These are phyloP conservation scores for Yamadazyma philogaea DNA, from an alignment of 805 yeast species.

Conservation along the genomic window DNA sequence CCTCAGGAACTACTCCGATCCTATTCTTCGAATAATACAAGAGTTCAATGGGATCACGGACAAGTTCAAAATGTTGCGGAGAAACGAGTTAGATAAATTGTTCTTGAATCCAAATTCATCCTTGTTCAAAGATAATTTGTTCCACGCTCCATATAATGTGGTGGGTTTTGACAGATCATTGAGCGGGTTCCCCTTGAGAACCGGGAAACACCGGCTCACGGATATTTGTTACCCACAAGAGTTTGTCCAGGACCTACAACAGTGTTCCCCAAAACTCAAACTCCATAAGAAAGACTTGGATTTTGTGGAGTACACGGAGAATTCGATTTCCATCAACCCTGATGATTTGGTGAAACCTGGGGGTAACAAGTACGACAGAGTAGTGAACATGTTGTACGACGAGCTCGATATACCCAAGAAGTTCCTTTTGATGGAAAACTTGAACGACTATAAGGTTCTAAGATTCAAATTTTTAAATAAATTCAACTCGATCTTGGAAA, in stretches of 20 bases:
- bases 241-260: constrained; percentile 33
- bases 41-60: constrained; percentile 36
- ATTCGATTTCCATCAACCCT: constrained; percentile 15
- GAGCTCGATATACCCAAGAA: constrained; percentile 24
- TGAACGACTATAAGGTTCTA: constrained; percentile 28
- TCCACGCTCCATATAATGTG: constrained; percentile 36
- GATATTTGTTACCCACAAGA: constrained; percentile 33
- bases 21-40: constrained; percentile 26
- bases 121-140: constrained; percentile 26
- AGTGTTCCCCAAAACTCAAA: constrained; percentile 11
- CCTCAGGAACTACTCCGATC: constrained; percentile 31
- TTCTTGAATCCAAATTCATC: constrained; percentile 29
- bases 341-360: constrained; percentile 9
- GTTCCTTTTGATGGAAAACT: constrained; percentile 25
- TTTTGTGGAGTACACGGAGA: constrained; percentile 22
- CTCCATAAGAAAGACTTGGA: constrained; percentile 35
- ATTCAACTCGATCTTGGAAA: constrained; percentile 16
- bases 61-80: constrained; percentile 35
- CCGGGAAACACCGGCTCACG: constrained; percentile 19
- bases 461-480: constrained; percentile 17
- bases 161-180: constrained; percentile 40
- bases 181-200: constrained; percentile 36
- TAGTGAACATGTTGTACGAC: constrained; percentile 17
- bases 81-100: constrained; percentile 29
- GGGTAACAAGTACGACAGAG: constrained; percentile 4